Evolutionary conservation across 345 rosid species (phyloP), one percentile per base, ranked within the genome.

Genomic region (Clausena lansium): DNA sequence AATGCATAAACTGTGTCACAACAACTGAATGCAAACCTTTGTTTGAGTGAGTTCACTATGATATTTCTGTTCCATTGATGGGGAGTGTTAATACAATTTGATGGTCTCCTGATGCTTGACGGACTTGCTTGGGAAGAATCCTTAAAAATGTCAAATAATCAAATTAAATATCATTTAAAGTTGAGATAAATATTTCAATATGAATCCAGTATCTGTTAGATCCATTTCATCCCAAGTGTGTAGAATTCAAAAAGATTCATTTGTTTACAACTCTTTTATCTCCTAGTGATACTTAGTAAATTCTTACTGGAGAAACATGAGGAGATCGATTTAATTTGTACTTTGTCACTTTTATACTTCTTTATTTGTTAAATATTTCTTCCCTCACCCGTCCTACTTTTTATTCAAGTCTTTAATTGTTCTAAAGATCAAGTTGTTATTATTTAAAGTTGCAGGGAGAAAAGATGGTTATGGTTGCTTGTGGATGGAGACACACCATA

Each of bases 401-500:
- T 24, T n/a, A 14, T 2, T n/a, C 27, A 15, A 67, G 59, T 79
- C 6, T 38, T 45, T 70, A 33, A 64, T 81, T 76, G 8, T 41
- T 71, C 50, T 82, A 72, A 32, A 67, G 22, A 70, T 74, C 11
- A 66, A 7, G 36, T 79, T 81, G 28, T 66, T 78, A 62, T 54
- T 68, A 60, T 74, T 82, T 47, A 25, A 71, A 76, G 73, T 80
- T 88, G 79, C 79, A 94, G 94, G 93, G 86, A 61, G 98, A 91
- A 86, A 92, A 89, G 82, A 94, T 92, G 98, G 79, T 82, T 25
- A 81, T 88, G 90, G 97, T 96, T 83, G 97, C 98, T 66, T 96
- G 99, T 76, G 99, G 99, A 81, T 96, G 99, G 99, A 83, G 98
- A 77, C 99, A 96, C 86, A 92, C 98, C 35, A 91, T 91, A 80